Base-by-base conservation (phyloP, 352 stramenopile genomes). In the Blastocystis hominis region DNA sequence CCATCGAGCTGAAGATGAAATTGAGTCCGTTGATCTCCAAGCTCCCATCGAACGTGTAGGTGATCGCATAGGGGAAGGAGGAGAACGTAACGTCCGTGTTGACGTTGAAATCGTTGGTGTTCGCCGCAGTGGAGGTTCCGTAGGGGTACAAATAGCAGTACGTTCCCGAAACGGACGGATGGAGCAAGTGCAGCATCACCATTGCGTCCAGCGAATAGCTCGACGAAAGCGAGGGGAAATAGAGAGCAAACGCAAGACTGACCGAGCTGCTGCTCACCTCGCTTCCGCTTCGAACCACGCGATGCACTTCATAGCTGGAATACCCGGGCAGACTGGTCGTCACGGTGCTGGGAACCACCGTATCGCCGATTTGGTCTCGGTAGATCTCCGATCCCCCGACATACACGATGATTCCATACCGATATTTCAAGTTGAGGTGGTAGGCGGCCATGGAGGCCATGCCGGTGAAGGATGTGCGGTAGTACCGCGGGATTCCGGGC, bases 331-430 rank as follows among this genome's bases (percentile, higher is more conserved):
- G n/a, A 59, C 50, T 59, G 50, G 50, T 59, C 10, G 50, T 59
- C 1, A 59, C 10, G 13, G 50, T 59, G n/a, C n/a, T 59, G 1
- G 50, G 50, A n/a, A 59, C 50, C 0, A 59, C 10, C 13, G 50
- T 20, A 13, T 53, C 34, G 17, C 2, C 6, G 5, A 62, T 2
- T 44, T 80, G 40, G 30, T 80, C 70, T 20, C 70, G 40, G 55
- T 44, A 80, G 24, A 80, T 80, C 44, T 80, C 70, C 0, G 30
- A 17, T 30, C 44, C 50, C 20, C 40, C 55, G 6, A 80, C n/a
- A 20, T 80, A 80, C 6, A 36, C 70, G 40, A 80, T 47, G 36
- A 80, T 80, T 66, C 70, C 70, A 15, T 63, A 63, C 7, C 42
- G 42, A 64, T 80, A 80, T 3, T 38, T 34, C 6, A 80, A 46